Evolutionary conservation across 2,329 filamentous ascomycete species (phyloP), one percentile per base, ranked within the genome.

Genomic region (Pestalotiopsis sp.): DNA sequence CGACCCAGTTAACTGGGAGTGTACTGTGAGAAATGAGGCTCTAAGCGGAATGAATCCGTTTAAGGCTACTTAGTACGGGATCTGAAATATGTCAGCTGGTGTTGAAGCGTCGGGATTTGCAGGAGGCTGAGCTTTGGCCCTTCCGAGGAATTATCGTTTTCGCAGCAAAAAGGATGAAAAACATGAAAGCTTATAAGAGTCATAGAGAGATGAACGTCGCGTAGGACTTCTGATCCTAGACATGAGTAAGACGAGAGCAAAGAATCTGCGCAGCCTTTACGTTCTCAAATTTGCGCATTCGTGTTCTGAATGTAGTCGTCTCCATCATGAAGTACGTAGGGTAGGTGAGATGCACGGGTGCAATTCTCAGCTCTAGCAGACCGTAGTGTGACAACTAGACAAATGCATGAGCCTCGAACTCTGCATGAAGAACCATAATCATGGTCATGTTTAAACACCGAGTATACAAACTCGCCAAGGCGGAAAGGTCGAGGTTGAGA

Each of bases 41-140:
- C 38, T 41, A 49, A n/a, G 23, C 59, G n/a, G n/a, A 59, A 27
- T 59, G 17, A 7, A 20, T 23, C 27, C n/a, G 45, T 52, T 36
- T 13, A 49, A 64, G 62, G 62, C 62, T 49, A 64, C 62, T 36
- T 27, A 36, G 57, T 59, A 59, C 57, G 25, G 57, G 57, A 27
- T 20, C 39, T 45, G 39, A 23, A 64, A 39, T 23, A 39, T 25
- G 39, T 64, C 61, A 64, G 61, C 61, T 64, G 61, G 38, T 49
- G 14, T 27, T 45, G 38, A 25, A 56, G 31, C 13, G 41, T 66
- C 63, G 63, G 63, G 49, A 58, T 56, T 66, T 66, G 63, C 63
- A 66, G 63, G 63, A 38, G 7, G 23, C 39, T 36, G 17, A 39
- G 31, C 14, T 7, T 20, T 62, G 59, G 14, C 27, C 7, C 11